Conservation (phyloP, 2,329 filamentous ascomycete genomes). For the Neopestalotiopsis sp. region DNA sequence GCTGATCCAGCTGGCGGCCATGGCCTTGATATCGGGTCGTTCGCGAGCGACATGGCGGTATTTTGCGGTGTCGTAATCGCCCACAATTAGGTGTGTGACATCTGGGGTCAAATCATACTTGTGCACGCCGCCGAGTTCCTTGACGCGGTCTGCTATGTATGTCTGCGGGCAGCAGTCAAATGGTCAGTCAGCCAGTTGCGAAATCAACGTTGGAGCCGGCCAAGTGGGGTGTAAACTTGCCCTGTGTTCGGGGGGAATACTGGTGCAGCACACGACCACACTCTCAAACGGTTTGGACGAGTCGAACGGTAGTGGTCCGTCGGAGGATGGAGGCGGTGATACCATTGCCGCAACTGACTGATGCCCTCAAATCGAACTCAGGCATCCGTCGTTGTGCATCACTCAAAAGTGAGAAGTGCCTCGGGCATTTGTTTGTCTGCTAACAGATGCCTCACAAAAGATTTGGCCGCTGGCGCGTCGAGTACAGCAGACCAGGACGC, state of each 20-base stretch:
- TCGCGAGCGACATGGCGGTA: slow-evolving; percentile 94
- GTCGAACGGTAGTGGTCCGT: slow-evolving; percentile 46
- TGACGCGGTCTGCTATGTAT: slow-evolving; percentile 66
- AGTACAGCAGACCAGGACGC: not conserved
- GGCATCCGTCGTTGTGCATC: slow-evolving; percentile 1
- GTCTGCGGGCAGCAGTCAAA: slow-evolving; percentile 38
- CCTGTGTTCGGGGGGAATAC: slow-evolving; percentile 77
- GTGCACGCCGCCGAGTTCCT: slow-evolving; percentile 85
- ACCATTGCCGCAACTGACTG: slow-evolving; percentile 10
- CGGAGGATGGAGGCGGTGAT: slow-evolving; percentile 3
- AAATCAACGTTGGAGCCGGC: not conserved
- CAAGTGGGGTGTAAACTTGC: slow-evolving; percentile 52
- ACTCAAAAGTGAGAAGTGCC: slow-evolving; percentile 5
- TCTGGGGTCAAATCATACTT: slow-evolving; percentile 92
- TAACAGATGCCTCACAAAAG: not conserved
- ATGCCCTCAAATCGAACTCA: not conserved
- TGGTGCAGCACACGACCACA: slow-evolving; percentile 86
- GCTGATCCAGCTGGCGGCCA: slow-evolving; percentile 84
- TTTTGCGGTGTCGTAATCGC: slow-evolving; percentile 87
- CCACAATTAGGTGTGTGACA: slow-evolving; percentile 92
- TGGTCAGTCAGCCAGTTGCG: slow-evolving; percentile 3
- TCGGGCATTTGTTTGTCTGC: not conserved
- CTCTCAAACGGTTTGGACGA: slow-evolving; percentile 69
- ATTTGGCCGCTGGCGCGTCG: slow-evolving; percentile 14
- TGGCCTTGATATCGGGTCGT: slow-evolving; percentile 82